Conservation (phyloP, 768 basidiomycete species). For the Leccinum sublutescens region DNA sequence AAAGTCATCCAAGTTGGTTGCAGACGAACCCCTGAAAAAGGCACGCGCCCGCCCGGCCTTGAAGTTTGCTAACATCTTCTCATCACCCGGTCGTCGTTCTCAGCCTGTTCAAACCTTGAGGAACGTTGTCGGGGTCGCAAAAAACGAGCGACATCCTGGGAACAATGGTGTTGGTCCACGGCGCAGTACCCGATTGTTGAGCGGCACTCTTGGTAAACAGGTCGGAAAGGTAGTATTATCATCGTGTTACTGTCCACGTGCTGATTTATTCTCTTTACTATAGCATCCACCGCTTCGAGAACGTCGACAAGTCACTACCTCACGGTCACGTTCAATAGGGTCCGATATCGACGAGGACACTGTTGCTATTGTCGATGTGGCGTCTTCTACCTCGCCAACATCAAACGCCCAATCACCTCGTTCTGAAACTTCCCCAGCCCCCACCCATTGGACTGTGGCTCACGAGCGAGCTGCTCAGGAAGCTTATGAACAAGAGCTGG, state of each 20-base stretch:
- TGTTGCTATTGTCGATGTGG: slow-evolving; percentile 44
- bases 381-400: slow-evolving; percentile 60
- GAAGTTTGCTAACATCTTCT: slow-evolving; percentile 85
- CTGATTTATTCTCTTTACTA: slow-evolving; percentile 18
- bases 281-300: slow-evolving; percentile 46
- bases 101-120: slow-evolving; percentile 70
- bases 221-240: slow-evolving; percentile 50
- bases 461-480: slow-evolving; percentile 73
- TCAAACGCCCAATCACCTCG: slow-evolving; percentile 57
- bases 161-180: slow-evolving; percentile 51
- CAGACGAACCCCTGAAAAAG: slow-evolving; percentile 81
- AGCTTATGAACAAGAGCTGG: slow-evolving; percentile 65
- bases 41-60: slow-evolving; percentile 88
- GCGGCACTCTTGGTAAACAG: slow-evolving; percentile 53
- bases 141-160: slow-evolving; percentile 47
- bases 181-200: slow-evolving; percentile 71
- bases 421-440: slow-evolving; percentile 62
- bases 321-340: slow-evolving; percentile 61
- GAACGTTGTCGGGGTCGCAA: slow-evolving; percentile 48
- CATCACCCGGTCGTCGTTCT: slow-evolving; percentile 78
- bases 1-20: slow-evolving; percentile 58
- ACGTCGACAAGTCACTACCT: slow-evolving; percentile 52
- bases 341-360: slow-evolving; percentile 73
- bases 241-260: neutral
- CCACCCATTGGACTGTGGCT: slow-evolving; percentile 60